Conservation (phyloP, 31 red algal species). For the Porphyra umbilicalis region DNA sequence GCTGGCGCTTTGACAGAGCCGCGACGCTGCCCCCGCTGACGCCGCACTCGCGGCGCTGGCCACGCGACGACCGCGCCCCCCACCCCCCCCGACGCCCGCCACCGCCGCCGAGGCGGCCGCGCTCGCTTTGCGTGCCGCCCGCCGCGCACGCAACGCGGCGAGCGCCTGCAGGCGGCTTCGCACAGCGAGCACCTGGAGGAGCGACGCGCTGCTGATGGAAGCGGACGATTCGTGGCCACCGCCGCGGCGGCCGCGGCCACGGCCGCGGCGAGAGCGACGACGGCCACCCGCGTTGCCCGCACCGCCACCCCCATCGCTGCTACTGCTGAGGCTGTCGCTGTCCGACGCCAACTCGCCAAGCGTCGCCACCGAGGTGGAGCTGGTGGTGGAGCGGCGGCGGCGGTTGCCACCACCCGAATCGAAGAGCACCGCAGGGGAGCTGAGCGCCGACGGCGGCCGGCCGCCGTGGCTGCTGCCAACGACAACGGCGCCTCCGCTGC, state of each 20-base stretch:
- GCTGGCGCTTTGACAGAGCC: too few relatives aligned
- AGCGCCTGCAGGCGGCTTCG: not conserved
- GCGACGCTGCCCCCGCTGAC: too few relatives aligned
- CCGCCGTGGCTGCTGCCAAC: not conserved
- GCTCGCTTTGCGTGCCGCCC: not conserved
- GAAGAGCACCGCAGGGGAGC: not conserved
- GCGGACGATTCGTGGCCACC: not conserved
- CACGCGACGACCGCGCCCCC: not conserved
- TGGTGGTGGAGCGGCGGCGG: not conserved
- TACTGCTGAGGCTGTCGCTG: not conserved
- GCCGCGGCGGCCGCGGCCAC: not conserved
- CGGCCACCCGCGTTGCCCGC: not conserved
- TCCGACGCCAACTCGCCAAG: not conserved
- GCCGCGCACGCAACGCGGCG: not conserved
- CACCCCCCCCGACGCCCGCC: too few relatives aligned
- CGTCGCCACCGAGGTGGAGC: not conserved
- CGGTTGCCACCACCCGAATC: not conserved
- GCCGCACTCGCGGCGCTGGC: too few relatives aligned
- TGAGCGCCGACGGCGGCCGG: not conserved
- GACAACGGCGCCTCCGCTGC: too few relatives aligned
- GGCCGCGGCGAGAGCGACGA: not conserved
- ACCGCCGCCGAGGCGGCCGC: not conserved
- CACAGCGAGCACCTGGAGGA: not conserved
- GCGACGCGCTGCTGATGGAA: not conserved
- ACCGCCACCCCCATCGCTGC: not conserved